These are phyloP conservation scores for Collybia mongolica DNA, from an alignment of 768 basidiomycete genomes.

Conservation along the genomic window DNA sequence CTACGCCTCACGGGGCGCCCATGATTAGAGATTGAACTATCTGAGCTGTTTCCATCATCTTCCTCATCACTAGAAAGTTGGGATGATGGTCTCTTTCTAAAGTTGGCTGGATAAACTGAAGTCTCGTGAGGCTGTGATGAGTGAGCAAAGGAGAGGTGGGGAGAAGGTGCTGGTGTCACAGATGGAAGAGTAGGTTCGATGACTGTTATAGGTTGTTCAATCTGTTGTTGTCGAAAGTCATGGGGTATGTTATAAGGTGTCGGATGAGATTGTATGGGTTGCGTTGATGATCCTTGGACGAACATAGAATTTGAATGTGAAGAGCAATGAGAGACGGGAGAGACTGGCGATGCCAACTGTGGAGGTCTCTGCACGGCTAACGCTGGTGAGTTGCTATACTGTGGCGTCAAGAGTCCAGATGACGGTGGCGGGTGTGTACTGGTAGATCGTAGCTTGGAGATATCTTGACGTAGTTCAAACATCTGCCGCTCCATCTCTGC, in stretches of 20 bases:
- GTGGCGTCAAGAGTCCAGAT: conserved; percentile 26
- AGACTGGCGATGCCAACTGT: conserved; percentile 32
- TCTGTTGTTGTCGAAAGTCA: conserved; percentile 9
- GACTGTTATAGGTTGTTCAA: conserved; percentile 6
- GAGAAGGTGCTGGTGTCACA: conserved; percentile 30
- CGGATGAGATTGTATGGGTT: conserved; percentile 16
- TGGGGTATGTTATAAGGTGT: conserved; percentile 14
- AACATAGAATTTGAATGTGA: conserved; percentile 29
- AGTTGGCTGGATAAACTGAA: conserved; percentile 7
- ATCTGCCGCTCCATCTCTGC: conserved; percentile 60
- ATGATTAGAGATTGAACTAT: conserved; percentile 28
- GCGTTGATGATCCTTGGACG: conserved; percentile 36
- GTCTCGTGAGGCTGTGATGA: conserved; percentile 11
- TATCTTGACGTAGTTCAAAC: conserved; percentile 52
- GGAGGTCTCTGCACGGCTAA: conserved; percentile 25
- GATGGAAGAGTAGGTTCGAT: conserved; percentile 19
- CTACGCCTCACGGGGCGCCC: conserved; percentile 39
- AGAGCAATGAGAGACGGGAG: conserved; percentile 32
- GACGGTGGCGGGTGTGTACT: conserved; percentile 23
- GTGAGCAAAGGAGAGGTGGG: conserved; percentile 18
- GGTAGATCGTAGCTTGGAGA: conserved; percentile 42
- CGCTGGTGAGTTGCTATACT: conserved; percentile 27
- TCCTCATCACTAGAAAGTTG: conserved; percentile 35
- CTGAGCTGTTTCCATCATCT: conserved; percentile 32
- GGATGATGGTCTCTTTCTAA: conserved; percentile 29